Evolutionary conservation across 1,284 basidiomycete species (phyloP), one percentile per base, ranked within the genome.

Genomic region (Hymenochaete sp.): DNA sequence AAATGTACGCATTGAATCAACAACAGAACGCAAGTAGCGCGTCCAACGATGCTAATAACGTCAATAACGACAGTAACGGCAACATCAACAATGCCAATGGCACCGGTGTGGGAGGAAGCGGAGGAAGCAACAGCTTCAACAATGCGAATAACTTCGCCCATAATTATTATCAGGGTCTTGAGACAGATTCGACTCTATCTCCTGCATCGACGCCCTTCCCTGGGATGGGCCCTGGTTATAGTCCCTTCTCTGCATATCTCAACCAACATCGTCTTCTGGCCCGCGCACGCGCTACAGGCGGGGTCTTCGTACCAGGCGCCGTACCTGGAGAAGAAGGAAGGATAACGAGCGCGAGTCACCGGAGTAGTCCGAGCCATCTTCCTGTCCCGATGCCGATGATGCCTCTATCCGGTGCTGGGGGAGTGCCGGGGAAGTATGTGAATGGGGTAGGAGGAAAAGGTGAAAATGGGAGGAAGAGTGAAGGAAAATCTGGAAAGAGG

Each of bases 341-440:
- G 16, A 14, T 51, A 21, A 64, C 71, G 41, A 64, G 65, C 3
- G 72, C 71, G 61, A 85, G 82, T 51, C 65, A 83, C 48, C 76
- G 74, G 46, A 82, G 79, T 2, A 85, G 81, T 56, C 83, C 83
- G 4, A 84, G 80, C 54, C 81, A 86, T 54, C 77, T 84, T 55
- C 82, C 81, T 0, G 63, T 86, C 14, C 61, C 61, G 21, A 56
- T 81, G 7, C 77, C 79, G 2, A 66, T 70, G n/a, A 62, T 71
- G 5, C 59, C 56, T 21, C 58, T 57, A 3, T 51, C 58, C 33
- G n/a, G n/a, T n/a, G n/a, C n/a, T n/a, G n/a, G n/a, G n/a, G n/a
- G n/a, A n/a, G n/a, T n/a, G n/a, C n/a, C n/a, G n/a, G n/a, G n/a
- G n/a, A n/a, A n/a, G n/a, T n/a, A n/a, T n/a, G n/a, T n/a, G n/a